These are phyloP conservation scores for Scheffersomyces lignosus DNA, from an alignment of 805 yeast species.

Conservation along the genomic window DNA sequence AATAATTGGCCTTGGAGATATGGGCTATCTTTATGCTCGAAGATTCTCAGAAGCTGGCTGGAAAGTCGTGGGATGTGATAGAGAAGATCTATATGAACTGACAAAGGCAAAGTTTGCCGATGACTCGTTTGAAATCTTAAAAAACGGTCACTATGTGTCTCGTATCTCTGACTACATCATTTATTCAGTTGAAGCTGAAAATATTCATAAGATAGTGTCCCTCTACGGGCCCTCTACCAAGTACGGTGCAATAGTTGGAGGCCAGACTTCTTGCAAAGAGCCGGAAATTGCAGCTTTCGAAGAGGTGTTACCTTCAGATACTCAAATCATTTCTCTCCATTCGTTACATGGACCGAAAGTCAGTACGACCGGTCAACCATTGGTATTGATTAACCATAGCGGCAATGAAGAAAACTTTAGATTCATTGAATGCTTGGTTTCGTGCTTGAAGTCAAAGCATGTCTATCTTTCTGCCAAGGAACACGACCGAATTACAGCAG, in stretches of 20 bases:
- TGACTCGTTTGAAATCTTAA: constrained; percentile 54
- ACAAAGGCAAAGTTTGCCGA: constrained; percentile 40
- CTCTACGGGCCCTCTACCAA: constrained; percentile 86
- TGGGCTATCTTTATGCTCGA: constrained; percentile 88
- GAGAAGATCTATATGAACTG: constrained; percentile 59
- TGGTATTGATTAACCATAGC: constrained; percentile 80
- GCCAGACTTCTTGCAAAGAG: constrained; percentile 93
- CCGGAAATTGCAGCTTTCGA: constrained; percentile 91
- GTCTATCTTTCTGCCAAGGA: constrained; percentile 81
- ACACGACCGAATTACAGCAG: constrained; percentile 95
- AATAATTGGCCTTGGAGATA: constrained; percentile 94
- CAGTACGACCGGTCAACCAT: constrained; percentile 86
- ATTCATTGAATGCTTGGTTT: constrained; percentile 62
- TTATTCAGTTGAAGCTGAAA: constrained; percentile 92
- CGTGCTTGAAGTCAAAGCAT: constrained; percentile 74
- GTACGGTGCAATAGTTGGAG: constrained; percentile 90
- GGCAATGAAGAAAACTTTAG: constrained; percentile 54
- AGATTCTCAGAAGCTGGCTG: constrained; percentile 81
- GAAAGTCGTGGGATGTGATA: constrained; percentile 86
- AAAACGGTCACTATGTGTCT: constrained; percentile 82
- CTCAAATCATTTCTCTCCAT: constrained; percentile 82
- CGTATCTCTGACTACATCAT: constrained; percentile 79
- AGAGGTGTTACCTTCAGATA: constrained; percentile 68
- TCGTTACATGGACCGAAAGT: constrained; percentile 95
- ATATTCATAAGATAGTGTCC: constrained; percentile 68